Evolutionary conservation across 768 basidiomycete species (phyloP).

Genomic region (Cantharellus cinnabarinus): DNA sequence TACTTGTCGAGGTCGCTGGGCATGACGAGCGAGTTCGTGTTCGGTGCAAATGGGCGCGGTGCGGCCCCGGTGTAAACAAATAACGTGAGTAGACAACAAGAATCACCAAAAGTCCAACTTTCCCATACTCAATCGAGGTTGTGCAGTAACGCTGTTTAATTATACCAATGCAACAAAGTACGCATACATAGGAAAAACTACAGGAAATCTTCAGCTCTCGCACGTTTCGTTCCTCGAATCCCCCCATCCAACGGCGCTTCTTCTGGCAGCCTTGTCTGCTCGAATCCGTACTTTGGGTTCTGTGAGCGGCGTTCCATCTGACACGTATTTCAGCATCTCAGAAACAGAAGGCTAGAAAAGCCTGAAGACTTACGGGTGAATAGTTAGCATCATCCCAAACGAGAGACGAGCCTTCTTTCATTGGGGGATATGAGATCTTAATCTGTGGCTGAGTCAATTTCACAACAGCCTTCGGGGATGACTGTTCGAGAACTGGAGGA

Average conservation of each 20-base stretch:
- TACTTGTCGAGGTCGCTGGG: conserved; percentile 8
- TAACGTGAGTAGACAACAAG: no score
- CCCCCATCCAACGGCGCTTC: conserved; percentile 13
- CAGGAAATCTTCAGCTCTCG: conserved; percentile 63
- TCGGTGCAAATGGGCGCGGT: background rate
- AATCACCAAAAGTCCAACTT: no score
- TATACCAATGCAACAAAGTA: no score
- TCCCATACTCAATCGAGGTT: no score
- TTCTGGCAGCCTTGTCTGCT: conserved; percentile 5
- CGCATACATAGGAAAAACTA: background rate
- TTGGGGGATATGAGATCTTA: conserved; percentile 45
- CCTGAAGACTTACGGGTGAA: conserved; percentile 36
- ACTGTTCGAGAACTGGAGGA: background rate
- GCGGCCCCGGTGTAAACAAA: background rate
- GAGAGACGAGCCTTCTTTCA: conserved; percentile 56
- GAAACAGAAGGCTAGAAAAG: background rate
- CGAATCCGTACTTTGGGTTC: conserved; percentile 26
- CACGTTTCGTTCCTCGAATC: conserved; percentile 63
- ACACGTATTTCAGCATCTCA: background rate
- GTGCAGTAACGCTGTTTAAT: no score
- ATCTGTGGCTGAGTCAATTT: conserved; percentile 30
- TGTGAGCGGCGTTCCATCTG: conserved; percentile 62
- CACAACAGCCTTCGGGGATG: no score
- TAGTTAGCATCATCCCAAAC: conserved; percentile 64
- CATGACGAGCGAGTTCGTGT: background rate